A percentile compares a stretch with the other conserved stretches of the same genome.
phyloP scores from a whole-genome alignment of 176 grass and related monocot genomes.

The Phyllostachys edulis region DNA sequence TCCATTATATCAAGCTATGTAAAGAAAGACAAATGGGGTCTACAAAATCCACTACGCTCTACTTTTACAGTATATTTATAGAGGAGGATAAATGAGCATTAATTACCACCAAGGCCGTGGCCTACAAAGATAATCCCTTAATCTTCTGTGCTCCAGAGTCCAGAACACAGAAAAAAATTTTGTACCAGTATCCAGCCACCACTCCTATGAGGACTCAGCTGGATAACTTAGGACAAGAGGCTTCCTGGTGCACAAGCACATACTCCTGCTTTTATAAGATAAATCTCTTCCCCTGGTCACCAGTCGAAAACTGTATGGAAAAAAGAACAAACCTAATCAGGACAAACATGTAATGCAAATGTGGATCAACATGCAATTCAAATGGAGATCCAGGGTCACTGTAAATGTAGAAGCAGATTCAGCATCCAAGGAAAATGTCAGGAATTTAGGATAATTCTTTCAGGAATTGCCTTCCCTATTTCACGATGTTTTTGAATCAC shows the following conservation, averaged over 20 bases:
- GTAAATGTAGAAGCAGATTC: neutral
- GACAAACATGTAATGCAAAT: neutral
- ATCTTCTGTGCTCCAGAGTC: neutral
- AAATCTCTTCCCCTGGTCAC: neutral
- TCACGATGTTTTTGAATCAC: neutral
- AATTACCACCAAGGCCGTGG: neutral
- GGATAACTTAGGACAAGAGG: neutral
- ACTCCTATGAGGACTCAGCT: neutral
- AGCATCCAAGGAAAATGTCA: neutral
- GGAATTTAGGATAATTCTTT: neutral
- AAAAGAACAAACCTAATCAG: neutral
- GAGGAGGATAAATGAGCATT: neutral
- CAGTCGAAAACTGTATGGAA: neutral
- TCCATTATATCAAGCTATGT: constrained; percentile 42
- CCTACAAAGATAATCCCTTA: neutral
- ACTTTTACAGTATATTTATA: neutral
- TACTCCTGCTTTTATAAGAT: neutral
- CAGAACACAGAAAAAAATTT: neutral
- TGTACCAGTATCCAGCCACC: neutral
- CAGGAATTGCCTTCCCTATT: neutral
- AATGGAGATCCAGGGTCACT: neutral
- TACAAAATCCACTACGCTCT: too few species aligned
- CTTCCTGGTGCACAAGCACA: neutral
- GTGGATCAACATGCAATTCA: neutral
- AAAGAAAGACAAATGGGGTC: neutral